These are phyloP conservation scores for Pittosporum tobira DNA, from an alignment of 129 eudicot genomes.

Conservation along the genomic window DNA sequence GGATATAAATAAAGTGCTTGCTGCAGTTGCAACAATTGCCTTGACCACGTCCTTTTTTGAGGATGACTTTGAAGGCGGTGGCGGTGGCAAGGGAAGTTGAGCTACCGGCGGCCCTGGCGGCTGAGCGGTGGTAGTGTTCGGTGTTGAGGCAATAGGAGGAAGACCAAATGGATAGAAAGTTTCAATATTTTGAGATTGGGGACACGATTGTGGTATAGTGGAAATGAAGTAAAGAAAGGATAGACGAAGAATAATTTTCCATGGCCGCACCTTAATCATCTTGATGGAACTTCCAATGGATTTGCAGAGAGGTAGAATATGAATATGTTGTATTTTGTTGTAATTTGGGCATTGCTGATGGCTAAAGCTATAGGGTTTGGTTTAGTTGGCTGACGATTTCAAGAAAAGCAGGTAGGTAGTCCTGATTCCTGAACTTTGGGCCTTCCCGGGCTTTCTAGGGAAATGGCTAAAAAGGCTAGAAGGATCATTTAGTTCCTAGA, in stretches of 20 bases:
- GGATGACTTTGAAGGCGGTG: constrained; percentile 25
- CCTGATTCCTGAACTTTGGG: constrained; percentile 11
- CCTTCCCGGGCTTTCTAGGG: constrained; percentile 2
- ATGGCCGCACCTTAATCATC: constrained; percentile 13
- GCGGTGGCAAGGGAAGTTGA: constrained; percentile 15
- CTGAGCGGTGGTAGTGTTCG: constrained; percentile 4
- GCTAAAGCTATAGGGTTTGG: constrained; percentile 12
- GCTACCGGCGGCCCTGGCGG: constrained; percentile 13
- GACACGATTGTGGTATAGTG: constrained; percentile 17
- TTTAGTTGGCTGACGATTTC: constrained; percentile 31
- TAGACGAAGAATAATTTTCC: constrained; percentile 14
- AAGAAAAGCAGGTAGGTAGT: constrained; percentile 32
- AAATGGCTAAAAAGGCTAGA: not conserved
- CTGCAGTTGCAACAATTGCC: constrained; percentile 80
- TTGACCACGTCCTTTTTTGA: constrained; percentile 46
- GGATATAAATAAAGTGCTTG: constrained; percentile 52
- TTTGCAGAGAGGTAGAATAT: constrained; percentile 8
- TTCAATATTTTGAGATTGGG: constrained; percentile 41
- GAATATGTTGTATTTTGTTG: not conserved
- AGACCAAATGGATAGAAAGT: constrained; percentile 33
- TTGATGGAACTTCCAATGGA: constrained; percentile 21
- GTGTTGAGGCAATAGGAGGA: constrained; percentile 18
- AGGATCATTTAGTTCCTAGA: not conserved
- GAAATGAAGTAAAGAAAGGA: constrained; percentile 16
- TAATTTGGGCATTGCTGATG: constrained; percentile 19